Percentiles rank a stretch among this genome's conserved stretches.
Evolutionary conservation across 805 yeast species (phyloP).

Genomic region (Sugiyamaella boreocaroliniensis): DNA sequence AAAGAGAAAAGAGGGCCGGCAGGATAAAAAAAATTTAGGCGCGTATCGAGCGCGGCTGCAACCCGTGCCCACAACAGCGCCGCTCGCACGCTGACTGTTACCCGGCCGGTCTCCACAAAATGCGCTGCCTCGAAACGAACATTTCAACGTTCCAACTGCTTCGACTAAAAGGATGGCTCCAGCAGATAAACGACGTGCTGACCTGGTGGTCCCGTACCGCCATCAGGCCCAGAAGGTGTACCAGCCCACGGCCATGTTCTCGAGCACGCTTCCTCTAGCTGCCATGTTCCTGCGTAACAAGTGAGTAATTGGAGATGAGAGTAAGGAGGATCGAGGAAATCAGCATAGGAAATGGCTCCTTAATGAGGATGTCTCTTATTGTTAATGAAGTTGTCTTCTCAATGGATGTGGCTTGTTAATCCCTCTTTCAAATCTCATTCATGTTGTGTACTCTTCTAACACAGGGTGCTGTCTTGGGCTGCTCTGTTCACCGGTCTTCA

Average conservation of each 20-base stretch:
- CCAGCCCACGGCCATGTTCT: constrained; percentile 19
- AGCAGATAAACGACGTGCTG: constrained; percentile 24
- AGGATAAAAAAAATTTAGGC: constrained; percentile 1
- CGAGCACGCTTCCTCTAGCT: constrained; percentile 31
- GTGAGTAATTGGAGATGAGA: constrained; percentile 7
- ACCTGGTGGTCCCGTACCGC: constrained; percentile 26
- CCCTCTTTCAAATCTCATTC: too few relatives aligned
- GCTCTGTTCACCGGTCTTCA: constrained; percentile 32
- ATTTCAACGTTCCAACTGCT: neutral
- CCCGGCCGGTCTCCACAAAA: too few relatives aligned
- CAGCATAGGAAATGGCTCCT: too few relatives aligned
- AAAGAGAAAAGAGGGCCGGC: neutral
- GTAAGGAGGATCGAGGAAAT: neutral
- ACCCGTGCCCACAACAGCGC: neutral
- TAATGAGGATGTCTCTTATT: neutral
- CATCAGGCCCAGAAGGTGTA: constrained; percentile 14
- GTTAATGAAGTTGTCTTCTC: too few relatives aligned
- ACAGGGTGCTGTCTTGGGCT: constrained; percentile 31
- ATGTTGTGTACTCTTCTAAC: neutral
- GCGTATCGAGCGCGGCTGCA: neutral
- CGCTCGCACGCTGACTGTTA: neutral
- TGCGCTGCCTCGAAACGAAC: neutral
- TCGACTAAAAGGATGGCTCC: constrained; percentile 13
- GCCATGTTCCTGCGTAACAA: constrained; percentile 35
- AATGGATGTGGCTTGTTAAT: too few relatives aligned